Percentiles rank a stretch among this genome's conserved stretches.
phyloP scores from a whole-genome alignment of 306 rosid species.

The Lithocarpus polystachyus region DNA sequence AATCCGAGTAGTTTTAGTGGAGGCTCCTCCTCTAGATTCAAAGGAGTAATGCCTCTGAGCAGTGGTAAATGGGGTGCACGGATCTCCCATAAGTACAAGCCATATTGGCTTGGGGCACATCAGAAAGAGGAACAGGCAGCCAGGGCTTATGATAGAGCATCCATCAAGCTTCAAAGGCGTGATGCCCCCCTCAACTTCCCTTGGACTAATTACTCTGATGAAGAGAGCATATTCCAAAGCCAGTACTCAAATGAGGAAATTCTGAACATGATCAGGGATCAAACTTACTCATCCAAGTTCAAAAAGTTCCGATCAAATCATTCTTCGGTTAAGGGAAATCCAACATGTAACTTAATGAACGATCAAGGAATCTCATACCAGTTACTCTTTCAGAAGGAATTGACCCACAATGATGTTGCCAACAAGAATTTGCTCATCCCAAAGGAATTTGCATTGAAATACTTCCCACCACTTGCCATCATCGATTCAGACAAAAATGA shows the following conservation, averaged over 20 bases:
- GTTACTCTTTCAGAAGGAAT: not conserved
- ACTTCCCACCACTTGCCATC: not conserved
- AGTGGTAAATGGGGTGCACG: constrained; percentile 16
- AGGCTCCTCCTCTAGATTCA: not conserved
- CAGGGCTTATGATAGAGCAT: constrained; percentile 7
- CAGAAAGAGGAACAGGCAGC: constrained; percentile 12
- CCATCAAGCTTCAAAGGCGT: not conserved
- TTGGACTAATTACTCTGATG: not conserved
- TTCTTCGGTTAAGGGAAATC: not conserved
- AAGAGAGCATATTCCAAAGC: constrained; percentile 14
- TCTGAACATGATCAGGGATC: not conserved
- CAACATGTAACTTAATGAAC: not conserved
- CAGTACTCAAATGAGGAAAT: constrained; percentile 2
- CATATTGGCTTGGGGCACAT: constrained; percentile 14
- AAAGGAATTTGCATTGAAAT: not conserved
- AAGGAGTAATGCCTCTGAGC: not conserved
- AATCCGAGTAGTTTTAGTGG: not conserved
- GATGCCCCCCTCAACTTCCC: constrained; percentile 13
- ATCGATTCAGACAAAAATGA: not conserved
- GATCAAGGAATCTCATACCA: not conserved
- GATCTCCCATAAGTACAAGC: not conserved
- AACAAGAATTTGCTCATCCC: constrained; percentile 4
- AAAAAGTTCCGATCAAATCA: not conserved
- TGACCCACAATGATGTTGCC: constrained; percentile 11
- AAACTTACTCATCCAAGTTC: not conserved